These are phyloP conservation scores for Solanum verrucosum DNA, from an alignment of 257 asterid genomes.

Conservation along the genomic window DNA sequence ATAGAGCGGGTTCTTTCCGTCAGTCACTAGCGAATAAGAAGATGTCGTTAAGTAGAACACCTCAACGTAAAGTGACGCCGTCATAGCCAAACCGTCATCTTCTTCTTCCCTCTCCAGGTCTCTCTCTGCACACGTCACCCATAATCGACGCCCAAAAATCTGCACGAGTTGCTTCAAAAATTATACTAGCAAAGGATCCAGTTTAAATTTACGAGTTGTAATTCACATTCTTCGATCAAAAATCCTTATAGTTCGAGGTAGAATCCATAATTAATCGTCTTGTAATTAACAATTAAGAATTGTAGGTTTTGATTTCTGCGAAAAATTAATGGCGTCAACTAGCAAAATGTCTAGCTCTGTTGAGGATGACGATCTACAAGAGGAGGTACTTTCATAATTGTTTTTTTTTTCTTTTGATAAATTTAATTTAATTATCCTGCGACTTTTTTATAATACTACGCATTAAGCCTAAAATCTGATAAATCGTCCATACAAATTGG, in stretches of 20 bases:
- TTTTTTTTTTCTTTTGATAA: background rate
- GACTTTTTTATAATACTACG: background rate
- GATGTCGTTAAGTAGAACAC: background rate
- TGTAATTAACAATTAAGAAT: background rate
- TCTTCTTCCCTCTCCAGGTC: background rate
- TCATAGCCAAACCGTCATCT: background rate
- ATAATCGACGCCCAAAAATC: background rate
- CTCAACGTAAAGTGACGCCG: background rate
- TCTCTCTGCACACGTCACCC: background rate
- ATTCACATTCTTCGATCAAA: background rate
- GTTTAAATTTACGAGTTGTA: background rate
- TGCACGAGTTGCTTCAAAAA: background rate
- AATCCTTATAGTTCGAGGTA: background rate
- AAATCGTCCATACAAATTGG: background rate
- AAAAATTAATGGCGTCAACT: background rate
- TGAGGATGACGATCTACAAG: slow-evolving; percentile 1
- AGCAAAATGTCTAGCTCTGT: background rate
- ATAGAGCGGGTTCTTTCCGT: background rate
- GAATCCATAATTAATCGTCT: background rate
- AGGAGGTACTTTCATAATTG: background rate
- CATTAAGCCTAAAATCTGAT: background rate
- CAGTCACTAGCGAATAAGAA: background rate
- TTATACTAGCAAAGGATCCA: background rate
- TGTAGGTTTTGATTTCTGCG: background rate
- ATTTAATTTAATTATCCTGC: background rate